phyloP scores from a whole-genome alignment of 2,329 filamentous ascomycete species.

The Diplodia intermedia region DNA sequence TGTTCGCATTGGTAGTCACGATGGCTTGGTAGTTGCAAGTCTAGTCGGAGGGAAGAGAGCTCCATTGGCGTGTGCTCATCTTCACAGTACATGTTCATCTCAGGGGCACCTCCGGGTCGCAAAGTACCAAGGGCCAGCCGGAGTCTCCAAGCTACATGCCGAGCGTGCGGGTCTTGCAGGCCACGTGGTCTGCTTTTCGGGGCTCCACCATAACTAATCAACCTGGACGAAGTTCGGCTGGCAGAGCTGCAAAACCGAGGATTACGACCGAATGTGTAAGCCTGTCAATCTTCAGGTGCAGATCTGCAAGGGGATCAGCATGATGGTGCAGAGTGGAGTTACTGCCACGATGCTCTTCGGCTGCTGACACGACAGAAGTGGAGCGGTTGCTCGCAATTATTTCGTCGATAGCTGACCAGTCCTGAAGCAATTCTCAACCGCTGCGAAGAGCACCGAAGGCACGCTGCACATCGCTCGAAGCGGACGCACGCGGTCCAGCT shows the following conservation, averaged over 20 bases:
- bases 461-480: not conserved
- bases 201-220: slow-evolving; percentile 1
- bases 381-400: slow-evolving; percentile 2
- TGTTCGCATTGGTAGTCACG: not conserved
- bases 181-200: not conserved
- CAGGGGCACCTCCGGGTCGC: not conserved
- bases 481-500: not conserved
- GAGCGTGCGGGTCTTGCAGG: not conserved
- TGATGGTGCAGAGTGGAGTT: not conserved
- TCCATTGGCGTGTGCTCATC: not conserved
- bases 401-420: not conserved
- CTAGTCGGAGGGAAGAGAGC: not conserved
- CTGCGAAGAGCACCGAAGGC: not conserved
- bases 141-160: not conserved
- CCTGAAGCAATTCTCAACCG: not conserved
- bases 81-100: not conserved
- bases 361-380: not conserved
- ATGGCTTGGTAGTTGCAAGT: not conserved
- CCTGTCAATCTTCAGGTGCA: slow-evolving; percentile 5
- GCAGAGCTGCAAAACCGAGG: not conserved
- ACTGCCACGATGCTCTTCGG: slow-evolving; percentile 4
- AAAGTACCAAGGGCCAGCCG: not conserved
- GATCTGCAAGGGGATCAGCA: slow-evolving; percentile 1
- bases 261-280: not conserved
- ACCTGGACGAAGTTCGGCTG: not conserved